A percentile compares a stretch with the other conserved stretches of the same genome.
Conservation (phyloP, 2,329 filamentous ascomycete genomes). For the Aspergillus sclerotialis region DNA sequence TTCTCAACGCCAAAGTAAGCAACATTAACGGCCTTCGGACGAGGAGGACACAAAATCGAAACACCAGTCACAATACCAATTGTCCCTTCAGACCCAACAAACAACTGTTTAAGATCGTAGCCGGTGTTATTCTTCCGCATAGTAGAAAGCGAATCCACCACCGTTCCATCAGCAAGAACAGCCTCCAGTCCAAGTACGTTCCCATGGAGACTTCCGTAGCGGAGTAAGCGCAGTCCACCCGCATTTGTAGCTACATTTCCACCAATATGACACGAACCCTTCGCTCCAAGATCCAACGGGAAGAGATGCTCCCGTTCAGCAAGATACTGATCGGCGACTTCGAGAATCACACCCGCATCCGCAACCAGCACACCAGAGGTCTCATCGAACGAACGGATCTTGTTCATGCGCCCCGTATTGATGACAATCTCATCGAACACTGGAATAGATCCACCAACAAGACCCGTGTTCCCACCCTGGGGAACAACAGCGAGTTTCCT, state of each 20-base stretch:
- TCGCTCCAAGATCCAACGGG: slow-evolving; percentile 93
- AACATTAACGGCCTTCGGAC: slow-evolving; percentile 83
- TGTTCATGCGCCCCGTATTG: slow-evolving; percentile 83
- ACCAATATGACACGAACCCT: slow-evolving; percentile 93
- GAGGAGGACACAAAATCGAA: slow-evolving; percentile 81
- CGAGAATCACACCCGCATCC: slow-evolving; percentile 86
- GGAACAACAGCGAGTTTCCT: slow-evolving; percentile 88
- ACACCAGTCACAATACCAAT: slow-evolving; percentile 90
- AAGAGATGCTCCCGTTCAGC: slow-evolving; percentile 82
- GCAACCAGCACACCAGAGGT: slow-evolving; percentile 84
- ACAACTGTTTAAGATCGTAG: slow-evolving; percentile 93
- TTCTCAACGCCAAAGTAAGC: slow-evolving; percentile 88
- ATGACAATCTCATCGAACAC: slow-evolving; percentile 98
- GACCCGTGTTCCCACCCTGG: slow-evolving; percentile 92
- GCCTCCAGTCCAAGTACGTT: slow-evolving; percentile 88
- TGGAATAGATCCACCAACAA: slow-evolving; percentile 91
- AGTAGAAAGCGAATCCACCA: slow-evolving; percentile 80
- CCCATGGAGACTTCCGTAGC: slow-evolving; percentile 92
- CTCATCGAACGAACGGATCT: slow-evolving; percentile 85
- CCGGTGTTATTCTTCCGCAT: slow-evolving; percentile 98
- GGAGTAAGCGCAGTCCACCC: slow-evolving; percentile 77
- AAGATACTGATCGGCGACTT: slow-evolving; percentile 79
- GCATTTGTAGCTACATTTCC: slow-evolving; percentile 96
- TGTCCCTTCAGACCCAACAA: slow-evolving; percentile 92
- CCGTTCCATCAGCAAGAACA: slow-evolving; percentile 85